These are phyloP conservation scores for Gomphus bonarii DNA, from an alignment of 1,284 basidiomycete genomes.

Conservation along the genomic window DNA sequence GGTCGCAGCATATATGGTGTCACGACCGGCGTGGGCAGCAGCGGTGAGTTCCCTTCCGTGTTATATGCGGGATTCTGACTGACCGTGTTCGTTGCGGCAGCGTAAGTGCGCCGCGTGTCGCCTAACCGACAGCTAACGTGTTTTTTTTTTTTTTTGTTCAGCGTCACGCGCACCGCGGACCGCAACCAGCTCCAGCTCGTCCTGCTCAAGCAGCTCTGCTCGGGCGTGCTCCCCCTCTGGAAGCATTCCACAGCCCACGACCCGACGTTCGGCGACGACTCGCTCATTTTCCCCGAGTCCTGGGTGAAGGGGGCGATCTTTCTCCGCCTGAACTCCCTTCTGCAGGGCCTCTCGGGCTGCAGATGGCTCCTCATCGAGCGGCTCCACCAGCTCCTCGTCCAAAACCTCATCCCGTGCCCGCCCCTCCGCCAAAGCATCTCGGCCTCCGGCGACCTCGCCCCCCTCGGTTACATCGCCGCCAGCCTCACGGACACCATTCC, in stretches of 20 bases:
- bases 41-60: conserved; percentile 32
- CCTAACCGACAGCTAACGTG: not conserved
- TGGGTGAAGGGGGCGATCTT: conserved; percentile 21
- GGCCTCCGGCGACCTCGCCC: conserved; percentile 23
- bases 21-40: conserved; percentile 74
- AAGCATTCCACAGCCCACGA: not conserved
- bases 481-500: conserved; percentile 24
- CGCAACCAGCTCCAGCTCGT: not conserved
- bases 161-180: not conserved
- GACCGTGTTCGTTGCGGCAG: no score
- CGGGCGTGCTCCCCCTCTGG: conserved; percentile 1
- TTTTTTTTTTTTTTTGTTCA: not conserved
- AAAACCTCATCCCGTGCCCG: conserved; percentile 27
- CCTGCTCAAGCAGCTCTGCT: conserved; percentile 1
- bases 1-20: conserved; percentile 63
- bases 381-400: conserved; percentile 26
- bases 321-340: conserved; percentile 30
- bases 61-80: no score
- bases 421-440: conserved; percentile 20
- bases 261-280: not conserved
- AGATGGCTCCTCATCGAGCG: conserved; percentile 28
- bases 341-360: conserved; percentile 30
- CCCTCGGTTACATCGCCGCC: conserved; percentile 29
- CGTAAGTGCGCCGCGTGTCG: no score
- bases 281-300: conserved; percentile 2